Base-by-base conservation (phyloP, 2,329 filamentous ascomycete species). In the Ceratocystis huliohia region DNA sequence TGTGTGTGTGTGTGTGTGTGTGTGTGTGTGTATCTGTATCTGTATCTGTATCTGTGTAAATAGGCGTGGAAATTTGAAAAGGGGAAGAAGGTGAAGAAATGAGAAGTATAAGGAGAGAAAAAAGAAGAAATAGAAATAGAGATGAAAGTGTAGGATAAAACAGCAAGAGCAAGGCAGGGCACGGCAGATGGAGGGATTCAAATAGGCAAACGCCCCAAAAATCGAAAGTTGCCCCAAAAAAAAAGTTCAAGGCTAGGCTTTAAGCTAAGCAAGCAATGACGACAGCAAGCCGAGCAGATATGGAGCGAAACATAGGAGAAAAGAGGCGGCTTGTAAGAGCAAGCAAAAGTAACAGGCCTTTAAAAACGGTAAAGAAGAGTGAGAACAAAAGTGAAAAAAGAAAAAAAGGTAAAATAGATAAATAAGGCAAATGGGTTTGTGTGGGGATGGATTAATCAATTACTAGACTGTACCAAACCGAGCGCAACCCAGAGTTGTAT, bases 111-210 rank as follows among this genome's bases (percentile, higher is more conserved):
- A 50, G 30, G 50, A 48, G 66, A 56, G 44, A 48, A 65, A 41
- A 61, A 33, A 33, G 33, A 50, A 66, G 65, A 65, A 67, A 65
- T 67, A 67, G 45, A 66, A 66, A 66, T 61, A 65, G 46, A 44
- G 66, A 44, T 48, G 48, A 64, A 63, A 57, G 65, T 65, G 53
- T 53, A 62, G 50, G 61, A 65, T 65, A 59, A 68, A 70, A 65
- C 65, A 68, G 41, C 68, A 65, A 53, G 59, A 66, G 63, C 33
- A 66, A 56, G 45, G n/a, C 48, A 61, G 66, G 69, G 70, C 59
- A 61, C 56, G 37, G 62, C 56, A 64, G 53, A 28, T 28, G 25
- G 53, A 30, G 53, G 53, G 53, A 57, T 57, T 57, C 53, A 57
- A 57, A 57, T 57, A 57, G 53, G 53, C 48, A 57, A 57, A 57